Conservation (phyloP, 2,329 filamentous ascomycete genomes). For the Hyphodiscus sp. region DNA sequence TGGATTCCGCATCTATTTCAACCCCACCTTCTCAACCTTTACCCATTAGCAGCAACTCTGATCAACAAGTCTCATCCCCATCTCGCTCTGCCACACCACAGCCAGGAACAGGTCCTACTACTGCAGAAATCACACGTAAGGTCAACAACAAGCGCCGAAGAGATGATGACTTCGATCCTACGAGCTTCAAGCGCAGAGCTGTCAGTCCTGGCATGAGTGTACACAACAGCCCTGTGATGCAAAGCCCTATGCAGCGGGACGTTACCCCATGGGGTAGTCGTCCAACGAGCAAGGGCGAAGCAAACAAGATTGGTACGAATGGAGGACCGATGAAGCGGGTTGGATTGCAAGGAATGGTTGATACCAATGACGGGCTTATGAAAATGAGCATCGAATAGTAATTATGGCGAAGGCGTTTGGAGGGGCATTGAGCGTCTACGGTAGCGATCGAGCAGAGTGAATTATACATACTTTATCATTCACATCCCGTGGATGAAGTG, state of each 20-base stretch:
- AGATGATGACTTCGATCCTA: conserved; percentile 85
- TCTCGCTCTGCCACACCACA: conserved; percentile 28
- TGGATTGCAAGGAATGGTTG: conserved; percentile 80
- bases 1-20: conserved; percentile 20
- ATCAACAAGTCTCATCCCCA: conserved; percentile 24
- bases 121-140: conserved; percentile 70
- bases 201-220: conserved; percentile 88
- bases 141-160: conserved; percentile 77
- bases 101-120: conserved; percentile 45
- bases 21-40: conserved; percentile 24
- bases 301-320: conserved; percentile 44
- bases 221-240: conserved; percentile 82
- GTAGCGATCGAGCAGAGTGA: neutral
- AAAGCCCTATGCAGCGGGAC: conserved; percentile 74
- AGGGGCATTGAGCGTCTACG: neutral
- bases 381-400: neutral
- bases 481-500: neutral
- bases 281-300: conserved; percentile 49
- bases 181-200: conserved; percentile 82
- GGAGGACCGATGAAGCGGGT: conserved; percentile 48
- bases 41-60: conserved; percentile 11
- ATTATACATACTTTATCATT: neutral
- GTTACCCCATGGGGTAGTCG: conserved; percentile 65
- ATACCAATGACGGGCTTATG: neutral
- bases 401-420: neutral